Percentiles rank a stretch among this genome's conserved stretches.
These are phyloP conservation scores for Penicillium oxalicum DNA, from an alignment of 2,329 filamentous ascomycete species.

Conservation along the genomic window DNA sequence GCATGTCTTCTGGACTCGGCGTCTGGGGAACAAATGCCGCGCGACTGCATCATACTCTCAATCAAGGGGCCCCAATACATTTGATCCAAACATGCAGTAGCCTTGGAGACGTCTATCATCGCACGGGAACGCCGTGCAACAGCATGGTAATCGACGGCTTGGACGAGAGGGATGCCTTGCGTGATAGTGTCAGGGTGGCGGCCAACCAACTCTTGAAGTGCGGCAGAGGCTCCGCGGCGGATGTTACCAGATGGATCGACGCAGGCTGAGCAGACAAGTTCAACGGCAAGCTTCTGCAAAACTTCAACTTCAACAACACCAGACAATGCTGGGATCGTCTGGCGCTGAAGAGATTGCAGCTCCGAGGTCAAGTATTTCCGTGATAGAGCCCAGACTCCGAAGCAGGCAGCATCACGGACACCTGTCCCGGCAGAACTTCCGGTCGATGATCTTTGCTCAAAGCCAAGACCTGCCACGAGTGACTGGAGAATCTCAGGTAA, in stretches of 20 bases:
- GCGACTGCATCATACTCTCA: slow-evolving; percentile 70
- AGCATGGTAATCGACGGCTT: slow-evolving; percentile 86
- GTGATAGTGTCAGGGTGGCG: slow-evolving; percentile 80
- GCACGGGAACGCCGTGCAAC: slow-evolving; percentile 83
- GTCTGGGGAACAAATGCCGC: slow-evolving; percentile 78
- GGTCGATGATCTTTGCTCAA: slow-evolving; percentile 80
- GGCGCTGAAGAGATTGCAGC: slow-evolving; percentile 55
- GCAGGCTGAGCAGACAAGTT: slow-evolving; percentile 74
- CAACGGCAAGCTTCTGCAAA: slow-evolving; percentile 71
- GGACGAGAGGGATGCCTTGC: slow-evolving; percentile 78
- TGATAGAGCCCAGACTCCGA: slow-evolving; percentile 89
- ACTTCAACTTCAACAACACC: slow-evolving; percentile 40
- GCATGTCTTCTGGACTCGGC: slow-evolving; percentile 65
- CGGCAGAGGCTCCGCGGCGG: slow-evolving; percentile 82
- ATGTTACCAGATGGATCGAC: slow-evolving; percentile 92
- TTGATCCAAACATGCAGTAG: slow-evolving; percentile 59
- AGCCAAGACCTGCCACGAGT: slow-evolving; percentile 71
- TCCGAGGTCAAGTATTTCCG: slow-evolving; percentile 79
- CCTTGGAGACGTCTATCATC: slow-evolving; percentile 67
- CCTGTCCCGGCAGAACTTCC: slow-evolving; percentile 83
- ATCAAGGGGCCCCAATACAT: slow-evolving; percentile 64
- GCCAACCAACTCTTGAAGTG: slow-evolving; percentile 87
- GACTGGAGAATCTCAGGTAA: slow-evolving; percentile 70
- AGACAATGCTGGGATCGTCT: slow-evolving; percentile 25
- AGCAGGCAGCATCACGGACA: slow-evolving; percentile 90